Conservation (phyloP, 352 stramenopile genomes). For the Phytophthora melonis region DNA sequence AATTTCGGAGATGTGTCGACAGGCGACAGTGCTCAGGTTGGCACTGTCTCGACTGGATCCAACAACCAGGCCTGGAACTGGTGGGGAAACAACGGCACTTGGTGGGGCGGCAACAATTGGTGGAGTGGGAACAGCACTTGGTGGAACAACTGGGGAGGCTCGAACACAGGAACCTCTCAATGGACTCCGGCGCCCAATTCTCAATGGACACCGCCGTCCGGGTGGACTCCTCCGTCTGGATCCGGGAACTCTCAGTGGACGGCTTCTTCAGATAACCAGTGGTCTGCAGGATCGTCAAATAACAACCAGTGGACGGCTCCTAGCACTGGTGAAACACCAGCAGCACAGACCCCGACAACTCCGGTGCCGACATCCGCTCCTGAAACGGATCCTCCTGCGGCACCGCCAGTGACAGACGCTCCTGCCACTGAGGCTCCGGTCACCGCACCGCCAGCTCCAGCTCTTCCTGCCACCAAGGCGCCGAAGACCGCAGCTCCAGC, state of each 20-base stretch:
- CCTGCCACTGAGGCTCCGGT: slow-evolving; percentile 6
- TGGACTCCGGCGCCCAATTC: neutral
- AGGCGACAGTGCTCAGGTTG: slow-evolving; percentile 28
- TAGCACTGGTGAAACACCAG: slow-evolving; percentile 10
- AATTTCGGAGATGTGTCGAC: slow-evolving; percentile 39
- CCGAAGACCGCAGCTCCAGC: slow-evolving; percentile 3
- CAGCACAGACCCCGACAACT: slow-evolving; percentile 6
- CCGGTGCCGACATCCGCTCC: slow-evolving; percentile 8
- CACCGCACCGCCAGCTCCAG: neutral
- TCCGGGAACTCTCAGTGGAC: neutral
- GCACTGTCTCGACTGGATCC: slow-evolving; percentile 12
- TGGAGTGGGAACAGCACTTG: slow-evolving; percentile 1
- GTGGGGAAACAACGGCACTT: slow-evolving; percentile 24
- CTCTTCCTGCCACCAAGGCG: neutral
- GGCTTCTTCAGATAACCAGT: slow-evolving; percentile 11
- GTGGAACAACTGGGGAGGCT: slow-evolving; percentile 3
- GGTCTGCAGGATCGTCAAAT: slow-evolving; percentile 3
- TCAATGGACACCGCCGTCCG: neutral
- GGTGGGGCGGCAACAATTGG: slow-evolving; percentile 14
- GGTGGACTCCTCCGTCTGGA: slow-evolving; percentile 8
- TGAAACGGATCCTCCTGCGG: neutral
- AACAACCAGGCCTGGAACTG: slow-evolving; percentile 24
- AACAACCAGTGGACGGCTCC: slow-evolving; percentile 25
- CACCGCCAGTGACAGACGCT: neutral
- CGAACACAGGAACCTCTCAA: slow-evolving; percentile 2